Percentiles rank a stretch among this genome's conserved stretches.
These are phyloP conservation scores for Crucibulum laeve DNA, from an alignment of 768 basidiomycete genomes.

Conservation along the genomic window DNA sequence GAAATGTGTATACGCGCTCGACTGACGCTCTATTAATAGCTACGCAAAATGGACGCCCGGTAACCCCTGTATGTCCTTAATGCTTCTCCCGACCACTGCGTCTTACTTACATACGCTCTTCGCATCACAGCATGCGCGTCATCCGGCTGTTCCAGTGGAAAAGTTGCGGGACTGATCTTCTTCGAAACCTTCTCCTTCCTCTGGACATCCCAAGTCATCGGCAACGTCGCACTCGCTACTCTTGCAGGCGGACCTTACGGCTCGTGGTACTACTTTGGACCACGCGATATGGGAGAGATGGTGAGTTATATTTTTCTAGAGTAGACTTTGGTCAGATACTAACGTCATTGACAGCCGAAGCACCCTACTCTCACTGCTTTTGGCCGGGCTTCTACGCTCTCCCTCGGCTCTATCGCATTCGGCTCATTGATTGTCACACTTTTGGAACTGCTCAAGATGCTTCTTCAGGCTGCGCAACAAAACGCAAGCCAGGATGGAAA, in stretches of 20 bases:
- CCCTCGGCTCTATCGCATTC: conserved; percentile 82
- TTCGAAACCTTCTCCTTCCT: conserved; percentile 80
- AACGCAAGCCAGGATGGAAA: conserved; percentile 61
- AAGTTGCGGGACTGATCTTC: conserved; percentile 75
- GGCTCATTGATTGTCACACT: conserved; percentile 81
- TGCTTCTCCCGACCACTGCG: not conserved
- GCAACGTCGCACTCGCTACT: conserved; percentile 74
- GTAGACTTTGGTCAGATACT: conserved; percentile 2
- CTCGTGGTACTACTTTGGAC: conserved; percentile 84
- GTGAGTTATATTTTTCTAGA: conserved; percentile 24
- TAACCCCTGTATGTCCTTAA: conserved; percentile 49
- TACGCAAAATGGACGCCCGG: conserved; percentile 75
- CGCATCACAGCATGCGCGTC: conserved; percentile 40
- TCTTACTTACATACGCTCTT: conserved; percentile 6
- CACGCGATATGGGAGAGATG: conserved; percentile 60
- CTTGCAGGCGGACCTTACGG: conserved; percentile 79
- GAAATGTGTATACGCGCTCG: not conserved
- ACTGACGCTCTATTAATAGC: conserved; percentile 14
- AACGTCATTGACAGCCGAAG: conserved; percentile 43
- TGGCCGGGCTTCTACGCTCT: conserved; percentile 69
- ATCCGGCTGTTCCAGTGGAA: conserved; percentile 59
- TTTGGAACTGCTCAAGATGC: conserved; percentile 61
- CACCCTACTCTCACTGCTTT: conserved; percentile 70
- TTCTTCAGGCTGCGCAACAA: conserved; percentile 55
- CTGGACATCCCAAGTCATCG: conserved; percentile 82